Conservation (phyloP, 805 yeast species). For the Yamadazyma ubonensis region DNA sequence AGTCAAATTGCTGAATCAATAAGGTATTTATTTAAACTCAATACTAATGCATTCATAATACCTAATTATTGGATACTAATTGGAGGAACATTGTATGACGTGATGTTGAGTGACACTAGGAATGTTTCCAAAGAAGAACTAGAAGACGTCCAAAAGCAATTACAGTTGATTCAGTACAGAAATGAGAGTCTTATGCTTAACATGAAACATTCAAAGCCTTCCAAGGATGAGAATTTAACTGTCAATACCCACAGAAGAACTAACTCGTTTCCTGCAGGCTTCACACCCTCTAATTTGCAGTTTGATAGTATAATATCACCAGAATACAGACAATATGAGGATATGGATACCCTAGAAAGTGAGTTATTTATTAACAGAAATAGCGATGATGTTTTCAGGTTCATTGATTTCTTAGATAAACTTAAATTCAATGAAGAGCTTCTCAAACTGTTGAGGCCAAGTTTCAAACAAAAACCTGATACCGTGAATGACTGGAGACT, state of each 20-base stretch:
- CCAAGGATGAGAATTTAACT: slow-evolving; percentile 2
- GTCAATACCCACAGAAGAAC: slow-evolving; percentile 11
- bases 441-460: slow-evolving; percentile 27
- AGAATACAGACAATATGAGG: neutral
- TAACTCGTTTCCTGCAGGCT: slow-evolving; percentile 12
- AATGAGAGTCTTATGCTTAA: slow-evolving; percentile 70
- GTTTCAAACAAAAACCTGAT: slow-evolving; percentile 6
- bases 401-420: slow-evolving; percentile 38
- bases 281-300: slow-evolving; percentile 8
- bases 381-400: slow-evolving; percentile 28
- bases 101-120: slow-evolving; percentile 22
- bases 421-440: slow-evolving; percentile 30
- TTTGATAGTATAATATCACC: slow-evolving; percentile 11
- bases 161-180: slow-evolving; percentile 61
- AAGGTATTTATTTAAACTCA: slow-evolving; percentile 44
- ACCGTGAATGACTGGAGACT: slow-evolving; percentile 28
- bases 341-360: slow-evolving; percentile 14
- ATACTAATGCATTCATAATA: slow-evolving; percentile 60
- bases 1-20: slow-evolving; percentile 28
- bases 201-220: slow-evolving; percentile 21
- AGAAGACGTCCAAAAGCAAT: slow-evolving; percentile 42
- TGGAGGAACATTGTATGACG: slow-evolving; percentile 47
- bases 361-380: slow-evolving; percentile 25
- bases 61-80: slow-evolving; percentile 62
- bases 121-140: slow-evolving; percentile 26